Evolutionary conservation across 2,329 filamentous ascomycete genomes (phyloP).

Genomic region (Ascochyta clinopodiicola): DNA sequence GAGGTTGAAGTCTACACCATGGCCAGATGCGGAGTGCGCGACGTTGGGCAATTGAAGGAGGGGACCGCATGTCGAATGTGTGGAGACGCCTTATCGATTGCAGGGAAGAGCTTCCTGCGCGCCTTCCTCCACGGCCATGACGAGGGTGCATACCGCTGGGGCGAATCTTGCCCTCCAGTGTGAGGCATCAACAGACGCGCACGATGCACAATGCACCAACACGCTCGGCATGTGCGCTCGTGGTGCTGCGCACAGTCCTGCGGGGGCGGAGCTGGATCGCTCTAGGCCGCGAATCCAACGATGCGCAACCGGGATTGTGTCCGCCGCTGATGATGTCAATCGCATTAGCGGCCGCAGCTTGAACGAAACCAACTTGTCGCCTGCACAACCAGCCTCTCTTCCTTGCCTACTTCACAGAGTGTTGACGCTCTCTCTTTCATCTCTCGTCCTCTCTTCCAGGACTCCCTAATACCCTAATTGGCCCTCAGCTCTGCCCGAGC

Average conservation of each 20-base stretch:
- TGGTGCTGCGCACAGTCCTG: background rate
- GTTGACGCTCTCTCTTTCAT: conserved; percentile 7
- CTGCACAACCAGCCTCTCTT: conserved; percentile 15
- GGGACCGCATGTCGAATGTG: conserved; percentile 11
- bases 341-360: conserved; percentile 10
- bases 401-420: conserved; percentile 1
- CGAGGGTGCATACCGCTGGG: background rate
- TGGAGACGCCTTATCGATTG: conserved; percentile 18
- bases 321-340: conserved; percentile 16
- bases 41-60: conserved; percentile 14
- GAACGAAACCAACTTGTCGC: conserved; percentile 17
- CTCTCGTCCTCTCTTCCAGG: background rate
- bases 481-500: conserved; percentile 19
- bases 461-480: conserved; percentile 5
- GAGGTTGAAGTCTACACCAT: conserved; percentile 1
- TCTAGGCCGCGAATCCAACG: conserved; percentile 16
- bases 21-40: background rate
- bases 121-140: conserved; percentile 4
- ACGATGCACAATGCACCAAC: background rate
- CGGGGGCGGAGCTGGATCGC: conserved; percentile 4
- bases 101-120: conserved; percentile 17
- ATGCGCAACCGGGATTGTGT: conserved; percentile 16
- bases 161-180: background rate
- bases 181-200: background rate
- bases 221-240: background rate